These are phyloP conservation scores for Acrocalymma vagum DNA, from an alignment of 2,329 filamentous ascomycete genomes.

Conservation along the genomic window DNA sequence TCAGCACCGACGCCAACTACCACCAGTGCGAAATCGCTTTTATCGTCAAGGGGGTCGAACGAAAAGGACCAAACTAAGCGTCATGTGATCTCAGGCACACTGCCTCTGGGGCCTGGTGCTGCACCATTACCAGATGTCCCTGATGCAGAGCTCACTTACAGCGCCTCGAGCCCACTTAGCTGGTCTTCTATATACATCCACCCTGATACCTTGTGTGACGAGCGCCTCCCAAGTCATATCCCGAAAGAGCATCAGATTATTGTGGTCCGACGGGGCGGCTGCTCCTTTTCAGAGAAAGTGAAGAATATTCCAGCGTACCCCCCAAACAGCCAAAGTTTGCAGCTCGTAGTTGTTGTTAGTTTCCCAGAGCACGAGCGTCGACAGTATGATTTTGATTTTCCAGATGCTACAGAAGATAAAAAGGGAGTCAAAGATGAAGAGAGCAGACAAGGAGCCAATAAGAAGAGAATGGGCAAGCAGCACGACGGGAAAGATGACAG, in stretches of 20 bases:
- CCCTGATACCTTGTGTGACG: conserved; percentile 70
- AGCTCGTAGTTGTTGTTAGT: conserved; percentile 82
- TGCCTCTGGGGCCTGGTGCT: conserved; percentile 69
- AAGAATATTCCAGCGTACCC: conserved; percentile 82
- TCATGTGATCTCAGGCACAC: conserved; percentile 55
- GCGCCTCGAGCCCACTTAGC: conserved; percentile 57
- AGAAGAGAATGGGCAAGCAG: conserved; percentile 1
- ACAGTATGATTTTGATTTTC: conserved; percentile 27
- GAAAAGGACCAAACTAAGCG: conserved; percentile 24
- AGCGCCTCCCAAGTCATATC: conserved; percentile 61
- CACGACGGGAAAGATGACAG: conserved; percentile 4
- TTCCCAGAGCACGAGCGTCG: conserved; percentile 59
- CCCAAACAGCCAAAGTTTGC: conserved; percentile 68
- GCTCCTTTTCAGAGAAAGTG: conserved; percentile 84
- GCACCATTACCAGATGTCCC: conserved; percentile 72
- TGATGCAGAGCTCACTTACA: conserved; percentile 44
- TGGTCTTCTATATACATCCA: conserved; percentile 78
- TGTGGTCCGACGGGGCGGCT: conserved; percentile 81
- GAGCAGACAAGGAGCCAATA: not conserved
- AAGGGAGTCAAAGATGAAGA: not conserved
- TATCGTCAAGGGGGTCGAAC: conserved; percentile 14
- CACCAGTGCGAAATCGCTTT: too few species aligned
- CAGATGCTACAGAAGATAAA: conserved; percentile 15
- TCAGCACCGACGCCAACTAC: conserved; percentile 30
- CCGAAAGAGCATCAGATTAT: conserved; percentile 75